These are phyloP conservation scores for Boletus patriciae DNA, from an alignment of 768 basidiomycete species.

Conservation along the genomic window DNA sequence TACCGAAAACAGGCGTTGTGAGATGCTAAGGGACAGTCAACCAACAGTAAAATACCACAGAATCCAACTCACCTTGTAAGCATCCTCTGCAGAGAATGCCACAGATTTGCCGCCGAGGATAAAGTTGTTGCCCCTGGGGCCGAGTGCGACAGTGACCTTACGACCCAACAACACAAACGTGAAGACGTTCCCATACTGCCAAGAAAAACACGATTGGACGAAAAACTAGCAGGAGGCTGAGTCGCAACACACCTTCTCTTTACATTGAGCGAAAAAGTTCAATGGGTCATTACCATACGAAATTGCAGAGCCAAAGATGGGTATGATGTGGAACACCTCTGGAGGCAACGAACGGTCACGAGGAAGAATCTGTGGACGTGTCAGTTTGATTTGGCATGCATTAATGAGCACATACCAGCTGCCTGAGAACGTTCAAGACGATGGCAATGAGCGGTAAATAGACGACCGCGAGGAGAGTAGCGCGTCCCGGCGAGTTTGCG, in stretches of 20 bases:
- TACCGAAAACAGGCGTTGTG: constrained; percentile 94
- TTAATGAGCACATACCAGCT: constrained; percentile 55
- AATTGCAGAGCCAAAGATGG: constrained; percentile 86
- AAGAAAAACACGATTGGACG: background rate
- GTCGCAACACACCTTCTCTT: constrained; percentile 64
- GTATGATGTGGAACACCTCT: constrained; percentile 90
- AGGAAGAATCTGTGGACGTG: constrained; percentile 55
- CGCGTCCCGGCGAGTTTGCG: constrained; percentile 24
- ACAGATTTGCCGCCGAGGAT: constrained; percentile 91
- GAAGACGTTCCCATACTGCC: constrained; percentile 94
- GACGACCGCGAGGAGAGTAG: constrained; percentile 46
- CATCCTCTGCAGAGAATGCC: constrained; percentile 93
- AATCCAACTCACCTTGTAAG: constrained; percentile 69
- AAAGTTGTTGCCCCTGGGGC: constrained; percentile 91
- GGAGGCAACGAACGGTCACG: constrained; percentile 76
- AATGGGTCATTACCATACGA: constrained; percentile 92
- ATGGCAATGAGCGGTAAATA: constrained; percentile 70
- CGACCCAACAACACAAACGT: constrained; percentile 91
- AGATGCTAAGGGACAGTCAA: constrained; percentile 56
- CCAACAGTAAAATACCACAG: background rate
- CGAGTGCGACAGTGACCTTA: constrained; percentile 86
- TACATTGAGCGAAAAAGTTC: constrained; percentile 77
- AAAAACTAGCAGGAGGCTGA: background rate
- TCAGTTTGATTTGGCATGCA: background rate
- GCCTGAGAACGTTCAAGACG: constrained; percentile 71